phyloP scores from a whole-genome alignment of 345 rosid genomes.

The Gossypium anomalum region DNA sequence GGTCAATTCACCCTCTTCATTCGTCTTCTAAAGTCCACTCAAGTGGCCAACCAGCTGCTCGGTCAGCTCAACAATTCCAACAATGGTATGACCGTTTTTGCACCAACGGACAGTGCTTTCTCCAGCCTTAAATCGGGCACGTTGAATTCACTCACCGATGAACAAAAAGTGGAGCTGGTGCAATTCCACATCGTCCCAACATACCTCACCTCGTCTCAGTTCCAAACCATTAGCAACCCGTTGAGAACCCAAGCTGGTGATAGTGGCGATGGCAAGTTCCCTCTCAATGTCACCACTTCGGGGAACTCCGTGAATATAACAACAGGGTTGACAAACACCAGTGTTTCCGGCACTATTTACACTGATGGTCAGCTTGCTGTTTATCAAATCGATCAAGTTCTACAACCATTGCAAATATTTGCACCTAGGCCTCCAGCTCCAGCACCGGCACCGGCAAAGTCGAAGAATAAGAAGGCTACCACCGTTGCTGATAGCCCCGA shows the following conservation, averaged over 20 bases:
- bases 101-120: slow-evolving; percentile 44
- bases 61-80: slow-evolving; percentile 44
- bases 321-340: slow-evolving; percentile 41
- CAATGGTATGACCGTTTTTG: slow-evolving; percentile 46
- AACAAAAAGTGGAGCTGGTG: slow-evolving; percentile 36
- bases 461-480: slow-evolving; percentile 26
- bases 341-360: slow-evolving; percentile 37
- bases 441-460: slow-evolving; percentile 34
- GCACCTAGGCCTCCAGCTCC: slow-evolving; percentile 39
- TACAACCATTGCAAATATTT: slow-evolving; percentile 36
- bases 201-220: slow-evolving; percentile 30
- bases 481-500: slow-evolving; percentile 25
- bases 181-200: slow-evolving; percentile 44
- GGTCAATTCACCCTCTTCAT: slow-evolving; percentile 48
- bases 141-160: slow-evolving; percentile 32
- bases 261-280: slow-evolving; percentile 33
- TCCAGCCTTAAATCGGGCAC: slow-evolving; percentile 36
- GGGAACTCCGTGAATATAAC: slow-evolving; percentile 41
- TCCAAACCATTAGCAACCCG: slow-evolving; percentile 46
- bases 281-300: slow-evolving; percentile 38
- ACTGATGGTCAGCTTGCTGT: slow-evolving; percentile 47
- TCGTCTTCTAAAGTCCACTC: slow-evolving; percentile 51
- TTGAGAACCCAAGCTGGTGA: slow-evolving; percentile 45
- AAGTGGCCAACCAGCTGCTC: slow-evolving; percentile 34
- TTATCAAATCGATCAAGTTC: slow-evolving; percentile 40